Evolutionary conservation across 164 flowering plant species (phyloP).

Genomic region (Saururus chinensis): DNA sequence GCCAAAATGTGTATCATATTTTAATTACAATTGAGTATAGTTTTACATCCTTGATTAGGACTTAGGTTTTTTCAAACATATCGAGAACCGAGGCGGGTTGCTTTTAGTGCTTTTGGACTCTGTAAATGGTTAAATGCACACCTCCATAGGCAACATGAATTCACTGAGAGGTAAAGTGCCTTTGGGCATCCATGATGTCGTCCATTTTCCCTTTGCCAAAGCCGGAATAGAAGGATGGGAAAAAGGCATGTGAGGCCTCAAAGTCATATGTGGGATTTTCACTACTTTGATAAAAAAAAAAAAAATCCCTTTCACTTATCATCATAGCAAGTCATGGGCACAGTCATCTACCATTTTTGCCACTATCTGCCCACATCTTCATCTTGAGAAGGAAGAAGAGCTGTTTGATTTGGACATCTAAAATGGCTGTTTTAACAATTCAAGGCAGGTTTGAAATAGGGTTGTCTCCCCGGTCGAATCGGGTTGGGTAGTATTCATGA

Average conservation of each 20-base stretch:
- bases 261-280: too few species aligned
- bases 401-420: too few species aligned
- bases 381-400: too few species aligned
- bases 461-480: too few species aligned
- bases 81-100: not conserved
- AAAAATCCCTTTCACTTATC: not conserved
- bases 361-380: conserved; percentile 11
- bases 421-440: too few species aligned
- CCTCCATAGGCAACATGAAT: not conserved
- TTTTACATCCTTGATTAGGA: too few species aligned
- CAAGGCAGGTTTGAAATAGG: too few species aligned
- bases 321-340: conserved; percentile 4
- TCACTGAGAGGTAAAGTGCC: not conserved
- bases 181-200: conserved; percentile 11
- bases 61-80: too few species aligned
- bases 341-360: conserved; percentile 8
- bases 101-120: not conserved
- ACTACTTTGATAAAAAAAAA: too few species aligned
- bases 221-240: not conserved
- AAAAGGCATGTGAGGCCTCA: not conserved
- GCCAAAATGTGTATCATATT: too few species aligned
- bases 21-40: too few species aligned
- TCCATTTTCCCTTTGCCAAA: conserved; percentile 8
- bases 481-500: too few species aligned
- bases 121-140: not conserved